Evolutionary conservation across 192 early-diverging fungal genomes (phyloP).

Genomic region (Podila verticillata): DNA sequence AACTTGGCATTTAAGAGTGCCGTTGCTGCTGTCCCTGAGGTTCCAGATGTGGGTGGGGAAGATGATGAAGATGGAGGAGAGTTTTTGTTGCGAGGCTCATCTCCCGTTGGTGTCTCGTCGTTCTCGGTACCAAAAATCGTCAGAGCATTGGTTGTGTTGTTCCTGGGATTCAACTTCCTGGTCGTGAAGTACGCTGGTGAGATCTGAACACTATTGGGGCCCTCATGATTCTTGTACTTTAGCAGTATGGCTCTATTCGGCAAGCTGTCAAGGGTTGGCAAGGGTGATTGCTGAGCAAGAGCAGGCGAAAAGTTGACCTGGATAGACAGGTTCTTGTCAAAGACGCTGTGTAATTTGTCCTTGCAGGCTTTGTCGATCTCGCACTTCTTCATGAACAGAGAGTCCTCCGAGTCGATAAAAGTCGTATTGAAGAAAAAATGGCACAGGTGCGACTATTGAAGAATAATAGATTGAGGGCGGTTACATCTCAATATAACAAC

Average conservation of each 20-base stretch:
- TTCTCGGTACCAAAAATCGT: constrained; percentile 1
- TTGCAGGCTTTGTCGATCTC: constrained; percentile 54
- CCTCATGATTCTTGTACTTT: constrained; percentile 43
- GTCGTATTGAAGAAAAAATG: constrained; percentile 61
- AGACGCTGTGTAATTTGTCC: constrained; percentile 39
- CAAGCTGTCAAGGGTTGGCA: constrained; percentile 24
- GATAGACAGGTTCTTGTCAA: constrained; percentile 47
- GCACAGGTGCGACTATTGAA: constrained; percentile 35
- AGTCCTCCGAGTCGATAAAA: constrained; percentile 33
- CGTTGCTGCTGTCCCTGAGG: neutral
- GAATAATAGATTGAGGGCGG: neutral
- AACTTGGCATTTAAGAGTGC: neutral
- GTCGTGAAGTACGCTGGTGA: constrained; percentile 38
- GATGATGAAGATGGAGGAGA: constrained; percentile 1
- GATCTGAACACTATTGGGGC: constrained; percentile 34
- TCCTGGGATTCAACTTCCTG: constrained; percentile 7
- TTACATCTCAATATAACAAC: neutral
- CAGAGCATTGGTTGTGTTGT: constrained; percentile 1
- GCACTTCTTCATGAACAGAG: constrained; percentile 29
- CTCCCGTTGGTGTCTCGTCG: neutral
- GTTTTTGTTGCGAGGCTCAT: neutral
- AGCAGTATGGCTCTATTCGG: constrained; percentile 32
- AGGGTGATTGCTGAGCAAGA: constrained; percentile 26
- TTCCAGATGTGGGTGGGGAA: neutral
- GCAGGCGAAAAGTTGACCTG: constrained; percentile 23